phyloP scores from a whole-genome alignment of 1,284 basidiomycete genomes.

The Ceratobasidium sp. region DNA sequence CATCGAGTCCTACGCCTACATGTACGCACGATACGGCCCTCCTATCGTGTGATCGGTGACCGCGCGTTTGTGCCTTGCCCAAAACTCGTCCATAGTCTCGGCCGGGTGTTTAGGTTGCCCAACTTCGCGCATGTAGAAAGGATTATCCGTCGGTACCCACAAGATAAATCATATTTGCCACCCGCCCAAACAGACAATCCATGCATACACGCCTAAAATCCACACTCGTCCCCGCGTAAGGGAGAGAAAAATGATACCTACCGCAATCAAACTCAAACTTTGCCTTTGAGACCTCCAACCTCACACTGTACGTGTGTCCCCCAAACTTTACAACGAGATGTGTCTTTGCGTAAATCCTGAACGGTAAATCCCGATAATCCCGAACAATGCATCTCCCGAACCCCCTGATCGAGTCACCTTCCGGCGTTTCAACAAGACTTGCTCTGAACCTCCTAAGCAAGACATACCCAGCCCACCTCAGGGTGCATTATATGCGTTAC shows the following conservation, averaged over 20 bases:
- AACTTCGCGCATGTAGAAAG: slow-evolving; percentile 15
- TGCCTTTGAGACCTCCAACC: neutral
- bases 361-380: neutral
- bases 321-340: neutral
- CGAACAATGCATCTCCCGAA: neutral
- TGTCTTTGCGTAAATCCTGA: neutral
- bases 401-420: too few relatives aligned
- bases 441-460: neutral
- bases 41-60: slow-evolving; percentile 82
- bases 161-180: neutral
- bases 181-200: neutral
- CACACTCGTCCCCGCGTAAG: neutral
- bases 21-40: slow-evolving; percentile 57
- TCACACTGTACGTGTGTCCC: neutral
- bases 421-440: too few relatives aligned
- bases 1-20: neutral
- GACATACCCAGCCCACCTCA: slow-evolving; percentile 65
- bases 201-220: too few relatives aligned
- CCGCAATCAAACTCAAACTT: neutral
- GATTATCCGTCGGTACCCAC: neutral
- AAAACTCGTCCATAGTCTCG: slow-evolving; percentile 87
- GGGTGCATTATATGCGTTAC: slow-evolving; percentile 95
- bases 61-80: slow-evolving; percentile 87
- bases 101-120: slow-evolving; percentile 88
- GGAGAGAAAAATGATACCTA: neutral